A percentile compares a stretch with the other conserved stretches of the same genome.
These are phyloP conservation scores for Nitzschia sp. DNA, from an alignment of 108 stramenopile genomes.

Conservation along the genomic window DNA sequence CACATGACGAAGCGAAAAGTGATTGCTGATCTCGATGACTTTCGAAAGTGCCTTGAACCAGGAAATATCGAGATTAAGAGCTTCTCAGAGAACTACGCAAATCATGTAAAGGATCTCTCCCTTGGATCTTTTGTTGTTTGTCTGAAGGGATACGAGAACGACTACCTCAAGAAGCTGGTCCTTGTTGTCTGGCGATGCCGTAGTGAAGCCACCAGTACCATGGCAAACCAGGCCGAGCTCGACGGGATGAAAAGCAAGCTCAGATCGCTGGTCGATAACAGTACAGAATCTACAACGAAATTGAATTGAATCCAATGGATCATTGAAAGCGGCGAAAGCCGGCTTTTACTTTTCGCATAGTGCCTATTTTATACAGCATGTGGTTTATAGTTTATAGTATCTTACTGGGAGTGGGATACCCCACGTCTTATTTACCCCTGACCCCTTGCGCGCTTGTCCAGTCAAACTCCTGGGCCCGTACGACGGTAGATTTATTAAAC, in stretches of 20 bases:
- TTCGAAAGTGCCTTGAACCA: slow-evolving; percentile 55
- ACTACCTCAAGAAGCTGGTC: slow-evolving; percentile 67
- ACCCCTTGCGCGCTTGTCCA: no score
- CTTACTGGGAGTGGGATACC: no score
- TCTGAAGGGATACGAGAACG: slow-evolving; percentile 73
- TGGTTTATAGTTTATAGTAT: no score
- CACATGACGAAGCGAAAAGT: slow-evolving; percentile 83
- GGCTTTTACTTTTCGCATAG: neutral
- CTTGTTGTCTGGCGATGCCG: slow-evolving; percentile 80
- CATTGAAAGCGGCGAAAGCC: no score
- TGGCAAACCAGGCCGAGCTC: slow-evolving; percentile 79
- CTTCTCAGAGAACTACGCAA: slow-evolving; percentile 57
- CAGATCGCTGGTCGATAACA: slow-evolving; percentile 12
- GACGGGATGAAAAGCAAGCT: slow-evolving; percentile 75
- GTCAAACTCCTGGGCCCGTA: no score
- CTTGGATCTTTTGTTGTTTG: slow-evolving; percentile 79
- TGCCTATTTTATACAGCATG: no score
- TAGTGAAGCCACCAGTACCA: slow-evolving; percentile 56
- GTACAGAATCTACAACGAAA: no score
- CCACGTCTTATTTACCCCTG: no score
- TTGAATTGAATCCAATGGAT: no score
- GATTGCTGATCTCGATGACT: slow-evolving; percentile 59
- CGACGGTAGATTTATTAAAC: no score
- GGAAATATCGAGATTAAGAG: slow-evolving; percentile 28
- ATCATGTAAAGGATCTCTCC: slow-evolving; percentile 33